Percentiles rank a stretch among this genome's conserved stretches.
Conservation (phyloP, 192 early-diverging fungal genomes). For the Umbelopsis vinacea region DNA sequence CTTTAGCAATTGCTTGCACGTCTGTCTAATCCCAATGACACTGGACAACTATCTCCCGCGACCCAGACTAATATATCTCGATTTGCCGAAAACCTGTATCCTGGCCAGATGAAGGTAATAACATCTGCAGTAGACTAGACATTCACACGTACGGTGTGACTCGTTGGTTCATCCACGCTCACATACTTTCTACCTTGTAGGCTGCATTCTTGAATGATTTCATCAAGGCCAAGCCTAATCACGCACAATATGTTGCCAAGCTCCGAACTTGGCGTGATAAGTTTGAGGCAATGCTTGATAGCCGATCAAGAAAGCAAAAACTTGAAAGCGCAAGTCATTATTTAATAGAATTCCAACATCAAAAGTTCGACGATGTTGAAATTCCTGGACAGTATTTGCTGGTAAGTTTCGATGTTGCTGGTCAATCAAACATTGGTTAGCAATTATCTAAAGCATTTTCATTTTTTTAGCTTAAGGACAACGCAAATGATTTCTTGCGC, state of each 20-base stretch:
- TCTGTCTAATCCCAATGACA: slow-evolving; percentile 63
- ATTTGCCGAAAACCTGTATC: slow-evolving; percentile 87
- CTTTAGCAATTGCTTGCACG: slow-evolving; percentile 70
- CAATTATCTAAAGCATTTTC: slow-evolving; percentile 6
- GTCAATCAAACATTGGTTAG: too few species aligned
- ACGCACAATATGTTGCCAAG: slow-evolving; percentile 81
- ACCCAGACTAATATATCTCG: slow-evolving; percentile 83
- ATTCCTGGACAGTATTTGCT: slow-evolving; percentile 96
- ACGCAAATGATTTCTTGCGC: slow-evolving; percentile 88
- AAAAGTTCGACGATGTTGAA: slow-evolving; percentile 99
- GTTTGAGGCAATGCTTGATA: slow-evolving; percentile 84
- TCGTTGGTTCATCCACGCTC: too few species aligned
- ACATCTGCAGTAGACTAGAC: background rate
- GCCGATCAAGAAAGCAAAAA: slow-evolving; percentile 79
- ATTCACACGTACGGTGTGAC: background rate
- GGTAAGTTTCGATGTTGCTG: slow-evolving; percentile 46
- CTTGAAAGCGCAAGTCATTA: slow-evolving; percentile 90
- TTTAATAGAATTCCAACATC: slow-evolving; percentile 97
- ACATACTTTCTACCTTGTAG: slow-evolving; percentile 30
- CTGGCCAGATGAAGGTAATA: slow-evolving; percentile 71
- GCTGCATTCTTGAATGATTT: slow-evolving; percentile 92
- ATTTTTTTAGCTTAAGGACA: slow-evolving; percentile 55
- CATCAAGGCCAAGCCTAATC: slow-evolving; percentile 83
- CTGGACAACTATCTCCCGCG: slow-evolving; percentile 61
- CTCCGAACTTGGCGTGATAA: slow-evolving; percentile 94